Conservation (phyloP, 345 rosid species). For the Syzygium oleosum region DNA sequence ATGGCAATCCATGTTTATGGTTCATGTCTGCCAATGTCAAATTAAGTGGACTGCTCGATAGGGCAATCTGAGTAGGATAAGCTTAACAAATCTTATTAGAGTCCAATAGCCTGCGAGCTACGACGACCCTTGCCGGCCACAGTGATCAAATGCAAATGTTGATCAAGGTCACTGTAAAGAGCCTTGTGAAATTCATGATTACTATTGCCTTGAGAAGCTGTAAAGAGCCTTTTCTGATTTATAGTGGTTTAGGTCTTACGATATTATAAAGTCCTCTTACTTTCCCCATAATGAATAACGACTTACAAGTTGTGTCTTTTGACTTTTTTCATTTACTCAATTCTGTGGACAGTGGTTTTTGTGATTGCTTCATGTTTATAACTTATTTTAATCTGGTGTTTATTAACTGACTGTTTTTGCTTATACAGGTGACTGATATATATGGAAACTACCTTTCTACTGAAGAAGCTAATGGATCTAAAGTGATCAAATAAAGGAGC, state of each 20-base stretch:
- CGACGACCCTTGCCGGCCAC: too few species aligned
- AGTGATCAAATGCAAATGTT: too few species aligned
- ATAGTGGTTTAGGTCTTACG: neutral
- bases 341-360: neutral
- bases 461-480: constrained; percentile 47
- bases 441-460: constrained; percentile 68
- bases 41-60: too few species aligned
- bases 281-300: neutral
- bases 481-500: constrained; percentile 89
- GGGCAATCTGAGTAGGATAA: too few species aligned
- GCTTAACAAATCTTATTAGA: too few species aligned
- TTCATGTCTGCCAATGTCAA: too few species aligned
- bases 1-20: too few species aligned
- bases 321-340: neutral
- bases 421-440: constrained; percentile 47
- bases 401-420: neutral
- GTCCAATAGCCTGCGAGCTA: too few species aligned
- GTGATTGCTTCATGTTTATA: neutral
- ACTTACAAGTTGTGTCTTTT: neutral
- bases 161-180: too few species aligned
- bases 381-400: neutral
- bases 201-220: neutral
- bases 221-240: neutral
- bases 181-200: neutral
- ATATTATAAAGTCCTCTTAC: neutral